Base-by-base conservation (phyloP, 2,329 filamentous ascomycete species). In the Karstenula rhodostoma region DNA sequence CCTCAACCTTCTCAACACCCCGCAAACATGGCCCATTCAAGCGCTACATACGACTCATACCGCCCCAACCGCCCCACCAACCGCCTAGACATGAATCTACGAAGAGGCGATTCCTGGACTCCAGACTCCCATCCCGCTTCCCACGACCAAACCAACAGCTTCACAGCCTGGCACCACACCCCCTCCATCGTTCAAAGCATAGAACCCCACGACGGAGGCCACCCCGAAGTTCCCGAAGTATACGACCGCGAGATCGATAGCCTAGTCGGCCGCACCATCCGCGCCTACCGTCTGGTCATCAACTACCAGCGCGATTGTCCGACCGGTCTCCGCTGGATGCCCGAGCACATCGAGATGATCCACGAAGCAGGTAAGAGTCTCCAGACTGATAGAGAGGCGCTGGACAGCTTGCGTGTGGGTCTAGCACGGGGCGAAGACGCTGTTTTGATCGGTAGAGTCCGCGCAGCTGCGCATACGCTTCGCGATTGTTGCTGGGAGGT, bases 261-360 rank as follows among this genome's bases (percentile, higher is more conserved):
- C 5, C 61, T 70, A 15, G 61, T 67, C 3, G 25, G 53, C 19
- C 67, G 65, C 42, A 70, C 67, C 2, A 7, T 61, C 5, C 62
- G 62, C 42, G 67, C 66, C 46, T 68, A 67, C 52, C 60, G 67
- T n/a, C 59, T 73, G 10, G 58, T 71, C 17, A 42, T 66, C 37
- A 54, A 60, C 42, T 70, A 70, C 50, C 19, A 56, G 7, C 60
- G 61, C 23, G 62, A 68, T 19, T 64, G 58, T 1, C 33, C 55
- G 27, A 63, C 56, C n/a, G 69, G 69, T 3, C 53, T 49, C 50
- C 65, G 69, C 53, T 70, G 70, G 70, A 32, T 56, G 15, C 17
- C 56, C 13, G 47, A 58, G 17, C 58, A 66, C 23, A 63, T 69
- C 17, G 51, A 40, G 0, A 35, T 27, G 2, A 58, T 73, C 40